Percentiles rank a stretch among this genome's conserved stretches.
phyloP scores from a whole-genome alignment of 2,329 filamentous ascomycete genomes.

The Clarireedia monteithiana region DNA sequence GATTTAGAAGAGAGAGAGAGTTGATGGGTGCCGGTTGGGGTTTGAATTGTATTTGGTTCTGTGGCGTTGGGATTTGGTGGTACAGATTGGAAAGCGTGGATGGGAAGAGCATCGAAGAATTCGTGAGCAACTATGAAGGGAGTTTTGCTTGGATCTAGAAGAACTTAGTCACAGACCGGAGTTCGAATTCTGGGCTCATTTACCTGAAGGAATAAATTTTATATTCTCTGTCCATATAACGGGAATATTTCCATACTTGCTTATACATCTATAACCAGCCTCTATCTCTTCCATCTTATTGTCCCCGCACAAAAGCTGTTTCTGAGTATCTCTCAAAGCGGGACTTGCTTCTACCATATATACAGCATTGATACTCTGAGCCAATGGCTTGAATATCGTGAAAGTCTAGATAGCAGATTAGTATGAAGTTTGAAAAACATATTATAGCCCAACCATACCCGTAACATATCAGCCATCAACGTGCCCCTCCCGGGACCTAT shows the following conservation, averaged over 20 bases:
- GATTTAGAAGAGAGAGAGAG: constrained; percentile 26
- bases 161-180: background rate
- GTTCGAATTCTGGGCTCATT: background rate
- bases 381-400: constrained; percentile 71
- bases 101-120: constrained; percentile 96
- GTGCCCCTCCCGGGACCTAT: constrained; percentile 91
- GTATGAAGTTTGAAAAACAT: constrained; percentile 9
- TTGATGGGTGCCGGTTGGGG: constrained; percentile 34
- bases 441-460: constrained; percentile 46
- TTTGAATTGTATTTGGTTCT: constrained; percentile 30
- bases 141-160: constrained; percentile 55
- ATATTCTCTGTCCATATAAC: constrained; percentile 78
- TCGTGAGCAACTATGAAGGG: constrained; percentile 96
- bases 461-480: constrained; percentile 91
- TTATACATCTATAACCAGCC: constrained; percentile 64
- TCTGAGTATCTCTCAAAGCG: constrained; percentile 69
- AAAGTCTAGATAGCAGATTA: constrained; percentile 55
- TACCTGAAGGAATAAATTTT: constrained; percentile 15
- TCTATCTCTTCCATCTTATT: constrained; percentile 61
- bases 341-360: constrained; percentile 93
- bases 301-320: constrained; percentile 71
- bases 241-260: constrained; percentile 67
- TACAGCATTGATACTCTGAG: constrained; percentile 71
- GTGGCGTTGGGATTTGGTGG: constrained; percentile 35
- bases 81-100: constrained; percentile 86